Percentiles rank a stretch among this genome's conserved stretches.
phyloP scores from a whole-genome alignment of 2,329 filamentous ascomycete genomes.

The Chaetothyriales sp. region DNA sequence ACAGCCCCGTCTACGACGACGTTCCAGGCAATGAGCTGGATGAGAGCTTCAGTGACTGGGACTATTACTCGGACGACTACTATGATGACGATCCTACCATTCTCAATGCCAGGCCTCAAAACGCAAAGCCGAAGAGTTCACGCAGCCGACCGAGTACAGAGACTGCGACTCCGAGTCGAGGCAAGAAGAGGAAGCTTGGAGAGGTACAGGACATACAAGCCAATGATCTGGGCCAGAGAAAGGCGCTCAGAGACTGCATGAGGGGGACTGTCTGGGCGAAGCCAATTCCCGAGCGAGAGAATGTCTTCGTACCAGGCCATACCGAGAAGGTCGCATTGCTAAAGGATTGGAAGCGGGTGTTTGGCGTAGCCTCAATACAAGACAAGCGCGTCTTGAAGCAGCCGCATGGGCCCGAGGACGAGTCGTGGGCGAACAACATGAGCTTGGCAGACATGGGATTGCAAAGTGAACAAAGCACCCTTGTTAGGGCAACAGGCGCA shows the following conservation, averaged over 20 bases:
- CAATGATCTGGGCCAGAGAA: constrained; percentile 7
- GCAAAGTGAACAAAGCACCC: constrained; percentile 4
- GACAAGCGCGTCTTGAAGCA: background rate
- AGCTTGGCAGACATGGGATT: constrained; percentile 17
- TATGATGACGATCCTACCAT: constrained; percentile 29
- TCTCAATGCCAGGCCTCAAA: constrained; percentile 11
- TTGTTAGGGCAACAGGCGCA: constrained; percentile 1
- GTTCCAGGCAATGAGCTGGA: constrained; percentile 24
- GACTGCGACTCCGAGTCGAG: constrained; percentile 5
- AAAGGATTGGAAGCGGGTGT: constrained; percentile 32
- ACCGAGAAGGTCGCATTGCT: constrained; percentile 30
- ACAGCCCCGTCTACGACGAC: constrained; percentile 28
- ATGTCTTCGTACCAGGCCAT: constrained; percentile 25
- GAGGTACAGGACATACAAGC: constrained; percentile 9
- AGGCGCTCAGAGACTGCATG: constrained; percentile 19
- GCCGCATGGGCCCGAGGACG: constrained; percentile 5
- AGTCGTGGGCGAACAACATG: constrained; percentile 18
- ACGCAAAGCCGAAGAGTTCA: constrained; percentile 5
- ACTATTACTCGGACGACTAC: constrained; percentile 32
- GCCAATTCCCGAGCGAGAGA: constrained; percentile 16
- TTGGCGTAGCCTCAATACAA: constrained; percentile 14
- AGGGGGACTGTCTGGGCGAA: constrained; percentile 27
- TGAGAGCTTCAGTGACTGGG: constrained; percentile 31
- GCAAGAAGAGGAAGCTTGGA: constrained; percentile 16
- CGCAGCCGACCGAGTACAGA: constrained; percentile 4